Evolutionary conservation across 768 basidiomycete genomes (phyloP).

Genomic region (Mycena amicta): DNA sequence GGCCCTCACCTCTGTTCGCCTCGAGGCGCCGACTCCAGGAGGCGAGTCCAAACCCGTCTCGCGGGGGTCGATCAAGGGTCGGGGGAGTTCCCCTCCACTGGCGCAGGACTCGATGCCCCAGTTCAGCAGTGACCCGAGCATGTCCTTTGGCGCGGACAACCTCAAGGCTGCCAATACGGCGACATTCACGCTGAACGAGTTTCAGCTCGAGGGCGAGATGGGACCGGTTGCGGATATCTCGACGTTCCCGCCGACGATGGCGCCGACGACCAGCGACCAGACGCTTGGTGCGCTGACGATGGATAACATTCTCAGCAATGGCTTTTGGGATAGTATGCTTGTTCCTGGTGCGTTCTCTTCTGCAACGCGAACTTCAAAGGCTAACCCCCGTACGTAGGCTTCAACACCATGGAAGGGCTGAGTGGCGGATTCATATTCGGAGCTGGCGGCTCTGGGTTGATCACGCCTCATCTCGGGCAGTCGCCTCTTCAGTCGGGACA

Average conservation of each 20-base stretch:
- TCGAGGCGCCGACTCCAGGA: slow-evolving; percentile 28
- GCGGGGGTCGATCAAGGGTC: slow-evolving; percentile 13
- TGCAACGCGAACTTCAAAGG: slow-evolving; percentile 1
- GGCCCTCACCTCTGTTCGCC: slow-evolving; percentile 66
- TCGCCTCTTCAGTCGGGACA: slow-evolving; percentile 63
- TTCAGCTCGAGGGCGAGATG: slow-evolving; percentile 82
- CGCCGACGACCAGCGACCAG: slow-evolving; percentile 47
- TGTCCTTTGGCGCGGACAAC: slow-evolving; percentile 5
- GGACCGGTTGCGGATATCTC: slow-evolving; percentile 81
- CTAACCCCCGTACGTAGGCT: slow-evolving; percentile 57
- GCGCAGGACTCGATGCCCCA: slow-evolving; percentile 1
- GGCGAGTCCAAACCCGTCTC: slow-evolving; percentile 24
- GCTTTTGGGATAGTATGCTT: slow-evolving; percentile 88
- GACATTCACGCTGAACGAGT: slow-evolving; percentile 48
- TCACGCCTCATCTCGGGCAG: slow-evolving; percentile 68
- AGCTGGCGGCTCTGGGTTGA: slow-evolving; percentile 79
- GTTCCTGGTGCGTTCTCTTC: slow-evolving; percentile 67
- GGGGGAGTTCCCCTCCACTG: slow-evolving; percentile 2
- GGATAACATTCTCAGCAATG: slow-evolving; percentile 78
- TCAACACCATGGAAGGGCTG: slow-evolving; percentile 79
- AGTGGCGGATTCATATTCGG: slow-evolving; percentile 88
- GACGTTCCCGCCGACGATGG: slow-evolving; percentile 89
- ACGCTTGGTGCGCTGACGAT: slow-evolving; percentile 61
- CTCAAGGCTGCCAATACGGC: neutral
- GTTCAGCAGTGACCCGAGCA: slow-evolving; percentile 16